Evolutionary conservation across 2,329 filamentous ascomycete species (phyloP), one percentile per base, ranked within the genome.

Genomic region (Scytalidium lignicola): DNA sequence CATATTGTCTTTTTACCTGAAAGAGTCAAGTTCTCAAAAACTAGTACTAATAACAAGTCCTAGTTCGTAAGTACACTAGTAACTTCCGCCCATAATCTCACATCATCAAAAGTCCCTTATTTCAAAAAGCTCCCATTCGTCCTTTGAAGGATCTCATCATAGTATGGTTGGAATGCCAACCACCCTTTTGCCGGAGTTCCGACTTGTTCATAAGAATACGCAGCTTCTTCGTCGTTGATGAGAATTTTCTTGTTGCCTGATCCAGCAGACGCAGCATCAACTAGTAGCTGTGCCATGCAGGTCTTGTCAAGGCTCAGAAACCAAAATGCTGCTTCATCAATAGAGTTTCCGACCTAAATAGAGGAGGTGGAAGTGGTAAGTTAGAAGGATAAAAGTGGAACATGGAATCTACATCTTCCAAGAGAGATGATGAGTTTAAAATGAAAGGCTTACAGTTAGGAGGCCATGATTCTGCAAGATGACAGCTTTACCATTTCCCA

Each of bases 211-310:
- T 79, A 81, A 0, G 85, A 88, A 55, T 76, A 85, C 15, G 65
- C 68, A 1, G 85, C 85, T 59, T 88, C 84, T 41, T 80, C 80
- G 1, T 85, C 77, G 4, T 74, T 70, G 56, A 89, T 83, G 62
- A 82, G 81, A 29, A 85, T 69, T 1, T 83, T 85, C 60, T 74
- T 65, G 2, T 76, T 74, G 2, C 84, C 84, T 1, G 79, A 69
- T 0, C 83, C 83, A 0, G 65, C 75, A 1, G 78, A 78, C 1
- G 78, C 78, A 1, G 76, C 77, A 55, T 80, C 76, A 2, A 74
- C 76, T 39, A 79, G 52, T 13, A 76, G 58, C 59, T 75, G 71
- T 3, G 65, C 64, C 41, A 68, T 66, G 53, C 70, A 72, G 51
- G 65, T 70, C 49, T 61, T 67, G 44, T 74, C 73, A 44, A 76